Percentiles rank a stretch among this genome's conserved stretches.
These are phyloP conservation scores for Arabidopsis hybrid DNA, from an alignment of 441 rosid genomes.

Conservation along the genomic window DNA sequence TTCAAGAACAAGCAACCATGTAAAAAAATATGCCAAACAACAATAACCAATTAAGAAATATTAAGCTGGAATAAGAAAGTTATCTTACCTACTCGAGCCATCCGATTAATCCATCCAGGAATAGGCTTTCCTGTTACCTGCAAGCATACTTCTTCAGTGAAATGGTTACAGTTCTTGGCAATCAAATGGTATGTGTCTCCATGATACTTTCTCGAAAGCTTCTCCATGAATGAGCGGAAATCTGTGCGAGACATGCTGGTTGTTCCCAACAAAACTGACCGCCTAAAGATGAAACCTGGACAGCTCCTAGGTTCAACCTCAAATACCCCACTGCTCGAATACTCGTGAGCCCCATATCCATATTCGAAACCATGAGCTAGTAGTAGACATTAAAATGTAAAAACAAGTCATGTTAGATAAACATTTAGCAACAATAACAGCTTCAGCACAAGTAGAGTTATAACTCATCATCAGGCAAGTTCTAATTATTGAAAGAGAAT, in stretches of 20 bases:
- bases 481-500: background rate
- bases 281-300: constrained; percentile 94
- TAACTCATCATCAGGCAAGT: background rate
- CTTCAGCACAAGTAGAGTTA: background rate
- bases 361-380: constrained; percentile 88
- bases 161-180: constrained; percentile 98
- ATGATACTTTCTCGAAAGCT: constrained; percentile 75
- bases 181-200: constrained; percentile 95
- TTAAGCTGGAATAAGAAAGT: constrained; percentile 10
- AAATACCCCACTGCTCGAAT: constrained; percentile 83
- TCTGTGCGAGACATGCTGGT: constrained; percentile 72
- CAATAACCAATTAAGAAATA: background rate
- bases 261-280: constrained; percentile 81
- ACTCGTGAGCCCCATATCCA: constrained; percentile 97
- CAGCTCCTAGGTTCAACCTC: constrained; percentile 97
- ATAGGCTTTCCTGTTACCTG: constrained; percentile 84
- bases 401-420: constrained; percentile 3
- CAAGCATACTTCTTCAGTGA: constrained; percentile 85
- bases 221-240: constrained; percentile 86
- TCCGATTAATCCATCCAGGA: constrained; percentile 97
- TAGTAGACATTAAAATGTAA: constrained; percentile 5
- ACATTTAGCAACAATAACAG: constrained; percentile 1
- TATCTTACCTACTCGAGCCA: constrained; percentile 85
- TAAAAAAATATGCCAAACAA: background rate
- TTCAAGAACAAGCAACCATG: constrained; percentile 32